Evolutionary conservation across 495 filamentous ascomycete species (phyloP).

Genomic region (Aspergillus leporis): DNA sequence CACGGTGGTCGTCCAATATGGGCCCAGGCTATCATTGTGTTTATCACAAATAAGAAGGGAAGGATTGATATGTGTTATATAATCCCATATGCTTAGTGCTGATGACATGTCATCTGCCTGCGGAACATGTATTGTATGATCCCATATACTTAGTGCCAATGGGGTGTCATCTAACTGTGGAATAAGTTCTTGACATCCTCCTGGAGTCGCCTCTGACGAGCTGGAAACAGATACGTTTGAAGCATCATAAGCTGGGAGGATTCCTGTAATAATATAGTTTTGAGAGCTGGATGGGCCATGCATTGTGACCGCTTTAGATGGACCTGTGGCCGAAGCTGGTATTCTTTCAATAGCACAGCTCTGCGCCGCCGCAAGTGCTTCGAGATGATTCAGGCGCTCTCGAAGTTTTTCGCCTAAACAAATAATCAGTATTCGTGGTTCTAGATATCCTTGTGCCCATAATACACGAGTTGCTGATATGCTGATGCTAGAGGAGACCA

Average conservation of each 20-base stretch:
- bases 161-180: constrained; percentile 10
- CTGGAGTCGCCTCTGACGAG: constrained; percentile 3
- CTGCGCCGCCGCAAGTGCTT: constrained; percentile 22
- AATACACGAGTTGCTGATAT: neutral
- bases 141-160: constrained; percentile 12
- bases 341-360: neutral
- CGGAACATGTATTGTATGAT: constrained; percentile 3
- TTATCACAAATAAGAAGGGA: too few species aligned
- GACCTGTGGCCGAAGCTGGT: neutral
- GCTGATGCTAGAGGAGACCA: neutral
- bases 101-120: neutral
- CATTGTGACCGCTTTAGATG: neutral
- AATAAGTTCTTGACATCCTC: constrained; percentile 3
- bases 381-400: constrained; percentile 21
- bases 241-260: constrained; percentile 6
- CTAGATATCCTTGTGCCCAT: neutral
- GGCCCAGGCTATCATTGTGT: too few species aligned
- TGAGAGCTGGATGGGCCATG: too few species aligned
- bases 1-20: too few species aligned
- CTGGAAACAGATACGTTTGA: constrained; percentile 7
- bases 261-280: too few species aligned
- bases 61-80: too few species aligned
- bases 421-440: constrained; percentile 5
- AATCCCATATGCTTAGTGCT: constrained; percentile 9
- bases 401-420: constrained; percentile 23